Evolutionary conservation across 495 filamentous ascomycete species (phyloP).

Genomic region (Penicillium cataractarum): DNA sequence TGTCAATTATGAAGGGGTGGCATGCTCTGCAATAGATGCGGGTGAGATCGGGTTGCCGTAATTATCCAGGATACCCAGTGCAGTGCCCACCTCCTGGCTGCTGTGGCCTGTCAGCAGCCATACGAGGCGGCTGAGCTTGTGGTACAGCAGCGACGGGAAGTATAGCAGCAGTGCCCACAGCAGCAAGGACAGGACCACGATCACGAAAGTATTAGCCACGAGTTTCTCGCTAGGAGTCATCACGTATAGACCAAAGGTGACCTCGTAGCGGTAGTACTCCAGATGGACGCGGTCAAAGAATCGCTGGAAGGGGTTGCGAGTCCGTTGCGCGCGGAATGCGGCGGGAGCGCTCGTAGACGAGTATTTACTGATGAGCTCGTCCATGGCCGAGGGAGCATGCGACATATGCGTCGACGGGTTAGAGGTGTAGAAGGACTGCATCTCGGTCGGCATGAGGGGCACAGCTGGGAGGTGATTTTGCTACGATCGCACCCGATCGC

Average conservation of each 20-base stretch:
- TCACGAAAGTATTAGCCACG: constrained; percentile 60
- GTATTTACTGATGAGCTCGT: constrained; percentile 44
- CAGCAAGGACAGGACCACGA: constrained; percentile 39
- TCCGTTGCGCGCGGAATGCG: constrained; percentile 18
- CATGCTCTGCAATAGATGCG: constrained; percentile 20
- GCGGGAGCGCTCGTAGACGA: constrained; percentile 30
- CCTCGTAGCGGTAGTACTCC: constrained; percentile 77
- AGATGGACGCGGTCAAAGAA: constrained; percentile 59
- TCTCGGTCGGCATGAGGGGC: constrained; percentile 39
- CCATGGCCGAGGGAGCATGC: constrained; percentile 38
- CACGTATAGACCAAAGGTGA: constrained; percentile 74
- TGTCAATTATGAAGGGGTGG: constrained; percentile 14
- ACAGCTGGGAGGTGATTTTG: not conserved
- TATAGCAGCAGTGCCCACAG: constrained; percentile 45
- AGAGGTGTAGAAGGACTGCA: constrained; percentile 45
- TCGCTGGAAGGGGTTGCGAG: constrained; percentile 35
- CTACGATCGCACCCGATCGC: constrained; percentile 13
- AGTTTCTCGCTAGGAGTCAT: constrained; percentile 72
- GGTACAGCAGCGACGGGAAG: constrained; percentile 44
- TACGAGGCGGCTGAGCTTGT: constrained; percentile 39
- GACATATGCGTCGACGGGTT: constrained; percentile 37
- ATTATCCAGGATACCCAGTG: constrained; percentile 36
- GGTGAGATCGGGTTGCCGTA: constrained; percentile 22
- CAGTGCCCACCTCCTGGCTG: constrained; percentile 35
- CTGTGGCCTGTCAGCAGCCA: constrained; percentile 50